Percentiles rank a stretch among this genome's conserved stretches.
Conservation (phyloP, 257 asterid species). For the Solanum okadae region DNA sequence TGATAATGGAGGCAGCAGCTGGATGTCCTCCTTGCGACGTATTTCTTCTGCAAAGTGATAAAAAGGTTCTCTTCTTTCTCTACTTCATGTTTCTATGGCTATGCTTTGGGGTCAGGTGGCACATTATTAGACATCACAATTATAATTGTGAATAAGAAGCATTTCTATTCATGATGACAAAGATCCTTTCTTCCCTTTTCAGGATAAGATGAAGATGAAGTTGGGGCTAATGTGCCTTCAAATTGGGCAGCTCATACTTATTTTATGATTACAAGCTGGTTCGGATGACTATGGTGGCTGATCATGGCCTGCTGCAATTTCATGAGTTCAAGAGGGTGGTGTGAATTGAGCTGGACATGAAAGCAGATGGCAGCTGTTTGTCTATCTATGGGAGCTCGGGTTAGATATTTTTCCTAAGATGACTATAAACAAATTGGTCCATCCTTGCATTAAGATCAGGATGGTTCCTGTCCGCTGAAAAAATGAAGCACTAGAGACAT, state of each 20-base stretch:
- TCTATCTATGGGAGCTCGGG: constrained; percentile 26
- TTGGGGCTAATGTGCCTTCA: not conserved
- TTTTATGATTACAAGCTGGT: constrained; percentile 3
- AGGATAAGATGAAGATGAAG: not conserved
- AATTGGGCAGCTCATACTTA: not conserved
- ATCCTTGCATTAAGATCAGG: constrained; percentile 26
- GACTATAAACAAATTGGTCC: constrained; percentile 20
- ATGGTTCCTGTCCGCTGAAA: constrained; percentile 22
- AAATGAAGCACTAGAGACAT: constrained; percentile 15
- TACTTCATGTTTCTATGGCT: not conserved
- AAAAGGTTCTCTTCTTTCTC: constrained; percentile 11
- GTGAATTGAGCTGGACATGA: constrained; percentile 4
- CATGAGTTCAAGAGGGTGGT: constrained; percentile 2
- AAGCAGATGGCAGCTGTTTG: not conserved
- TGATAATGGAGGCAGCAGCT: constrained; percentile 66
- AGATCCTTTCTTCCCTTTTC: not conserved
- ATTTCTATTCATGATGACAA: not conserved
- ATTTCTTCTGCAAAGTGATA: constrained; percentile 79
- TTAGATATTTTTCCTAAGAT: constrained; percentile 29
- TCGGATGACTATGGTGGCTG: not conserved
- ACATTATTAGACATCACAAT: not conserved
- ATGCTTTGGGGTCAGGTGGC: not conserved
- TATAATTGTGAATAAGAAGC: not conserved
- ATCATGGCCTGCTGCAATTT: constrained; percentile 7
- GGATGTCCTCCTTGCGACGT: constrained; percentile 87